phyloP scores from a whole-genome alignment of 2,329 filamentous ascomycete species.

The Fusarium acutatum region DNA sequence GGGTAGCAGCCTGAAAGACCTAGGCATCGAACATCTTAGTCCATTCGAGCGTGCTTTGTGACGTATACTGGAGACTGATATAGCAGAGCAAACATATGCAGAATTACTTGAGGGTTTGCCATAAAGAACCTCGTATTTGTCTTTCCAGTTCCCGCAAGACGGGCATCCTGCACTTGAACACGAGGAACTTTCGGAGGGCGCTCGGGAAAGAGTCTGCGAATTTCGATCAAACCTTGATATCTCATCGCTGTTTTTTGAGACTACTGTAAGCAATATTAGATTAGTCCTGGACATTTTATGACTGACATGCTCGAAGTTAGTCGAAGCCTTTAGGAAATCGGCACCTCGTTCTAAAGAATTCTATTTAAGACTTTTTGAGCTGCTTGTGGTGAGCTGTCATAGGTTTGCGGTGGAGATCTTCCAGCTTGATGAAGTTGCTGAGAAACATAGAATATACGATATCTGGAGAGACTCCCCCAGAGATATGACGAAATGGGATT shows the following conservation, averaged over 20 bases:
- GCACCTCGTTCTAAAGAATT: background rate
- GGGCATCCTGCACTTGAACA: background rate
- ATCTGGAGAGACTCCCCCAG: background rate
- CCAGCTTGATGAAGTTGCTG: background rate
- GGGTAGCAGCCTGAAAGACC: background rate
- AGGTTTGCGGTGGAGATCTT: background rate
- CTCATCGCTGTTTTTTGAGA: rapidly evolving
- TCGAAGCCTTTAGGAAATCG: background rate
- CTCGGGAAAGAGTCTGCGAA: background rate
- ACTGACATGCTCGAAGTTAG: background rate
- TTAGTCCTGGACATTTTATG: rapidly evolving
- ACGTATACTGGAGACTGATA: background rate
- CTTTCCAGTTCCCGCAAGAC: background rate
- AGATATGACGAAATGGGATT: background rate
- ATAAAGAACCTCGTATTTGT: background rate
- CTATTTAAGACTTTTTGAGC: background rate
- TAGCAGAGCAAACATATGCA: background rate
- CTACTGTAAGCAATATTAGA: rapidly evolving
- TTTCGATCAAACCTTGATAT: background rate
- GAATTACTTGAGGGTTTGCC: constrained; percentile 7
- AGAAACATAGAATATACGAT: background rate
- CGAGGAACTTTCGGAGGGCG: background rate
- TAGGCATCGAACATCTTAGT: background rate
- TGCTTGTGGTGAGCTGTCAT: background rate
- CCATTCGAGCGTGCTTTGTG: background rate